These are phyloP conservation scores for Yarrowia divulgata DNA, from an alignment of 805 yeast genomes.

Conservation along the genomic window DNA sequence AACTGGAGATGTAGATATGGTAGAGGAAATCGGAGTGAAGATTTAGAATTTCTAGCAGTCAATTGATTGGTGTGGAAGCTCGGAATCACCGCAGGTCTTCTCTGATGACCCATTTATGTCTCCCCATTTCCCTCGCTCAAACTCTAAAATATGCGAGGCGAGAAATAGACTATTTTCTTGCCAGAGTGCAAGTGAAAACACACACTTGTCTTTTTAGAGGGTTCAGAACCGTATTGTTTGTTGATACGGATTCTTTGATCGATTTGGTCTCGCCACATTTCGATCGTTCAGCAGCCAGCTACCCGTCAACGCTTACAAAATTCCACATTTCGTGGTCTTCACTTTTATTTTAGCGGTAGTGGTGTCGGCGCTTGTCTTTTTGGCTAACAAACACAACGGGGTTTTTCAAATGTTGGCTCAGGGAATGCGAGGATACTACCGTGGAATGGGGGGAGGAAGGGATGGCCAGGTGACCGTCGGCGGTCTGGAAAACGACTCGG, in stretches of 20 bases:
- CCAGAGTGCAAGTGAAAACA: not conserved
- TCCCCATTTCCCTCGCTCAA: no score
- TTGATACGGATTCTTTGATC: slow-evolving; percentile 13
- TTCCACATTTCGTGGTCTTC: slow-evolving; percentile 21
- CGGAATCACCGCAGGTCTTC: no score
- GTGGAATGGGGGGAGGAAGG: slow-evolving; percentile 44
- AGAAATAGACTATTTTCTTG: slow-evolving; percentile 2
- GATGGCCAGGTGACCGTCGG: slow-evolving; percentile 59
- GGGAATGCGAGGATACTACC: slow-evolving; percentile 39
- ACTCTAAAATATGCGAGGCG: not conserved
- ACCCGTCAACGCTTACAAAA: not conserved
- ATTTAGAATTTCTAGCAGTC: no score
- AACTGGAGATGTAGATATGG: no score
- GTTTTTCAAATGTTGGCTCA: slow-evolving; percentile 16
- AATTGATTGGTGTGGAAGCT: no score
- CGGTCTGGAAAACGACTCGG: slow-evolving; percentile 88
- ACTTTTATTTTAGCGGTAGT: slow-evolving; percentile 22
- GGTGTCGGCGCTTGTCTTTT: slow-evolving; percentile 33
- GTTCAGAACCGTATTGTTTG: slow-evolving; percentile 1
- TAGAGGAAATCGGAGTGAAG: no score
- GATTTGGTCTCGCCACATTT: not conserved
- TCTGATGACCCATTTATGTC: no score
- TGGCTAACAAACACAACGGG: slow-evolving; percentile 16
- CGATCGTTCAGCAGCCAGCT: not conserved
- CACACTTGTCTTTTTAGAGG: slow-evolving; percentile 20